A percentile compares a stretch with the other conserved stretches of the same genome.
Conservation (phyloP, 2,329 filamentous ascomycete species). For the Venturia aucupariae region DNA sequence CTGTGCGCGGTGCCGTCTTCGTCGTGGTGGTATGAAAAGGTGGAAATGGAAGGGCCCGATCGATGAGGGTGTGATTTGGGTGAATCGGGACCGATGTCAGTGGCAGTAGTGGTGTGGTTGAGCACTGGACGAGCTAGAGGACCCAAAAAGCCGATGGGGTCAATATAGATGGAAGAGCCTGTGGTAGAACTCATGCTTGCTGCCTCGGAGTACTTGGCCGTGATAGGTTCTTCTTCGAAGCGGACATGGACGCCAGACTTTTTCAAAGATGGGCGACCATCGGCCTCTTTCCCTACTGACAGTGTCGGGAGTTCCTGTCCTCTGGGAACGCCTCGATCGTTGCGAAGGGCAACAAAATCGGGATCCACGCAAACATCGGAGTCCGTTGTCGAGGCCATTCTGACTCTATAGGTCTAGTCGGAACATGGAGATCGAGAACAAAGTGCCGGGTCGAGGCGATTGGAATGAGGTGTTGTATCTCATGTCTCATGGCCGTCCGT, state of each 20-base stretch:
- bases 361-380: neutral
- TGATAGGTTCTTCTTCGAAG: neutral
- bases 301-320: neutral
- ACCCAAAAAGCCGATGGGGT: neutral
- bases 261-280: neutral
- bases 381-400: neutral
- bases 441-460: neutral
- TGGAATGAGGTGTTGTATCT: neutral
- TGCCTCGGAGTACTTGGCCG: neutral
- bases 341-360: slow-evolving; percentile 1
- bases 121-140: neutral
- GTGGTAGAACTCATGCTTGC: slow-evolving; percentile 3
- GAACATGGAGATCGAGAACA: neutral
- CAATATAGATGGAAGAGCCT: neutral
- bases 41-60: neutral
- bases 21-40: neutral
- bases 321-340: neutral
- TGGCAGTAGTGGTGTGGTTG: neutral
- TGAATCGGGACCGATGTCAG: neutral
- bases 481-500: neutral
- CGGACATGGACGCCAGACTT: neutral
- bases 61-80: neutral
- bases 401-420: neutral
- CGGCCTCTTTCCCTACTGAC: neutral
- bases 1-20: neutral